Base-by-base conservation (phyloP, 306 rosid genomes). In the Neltuma alba region DNA sequence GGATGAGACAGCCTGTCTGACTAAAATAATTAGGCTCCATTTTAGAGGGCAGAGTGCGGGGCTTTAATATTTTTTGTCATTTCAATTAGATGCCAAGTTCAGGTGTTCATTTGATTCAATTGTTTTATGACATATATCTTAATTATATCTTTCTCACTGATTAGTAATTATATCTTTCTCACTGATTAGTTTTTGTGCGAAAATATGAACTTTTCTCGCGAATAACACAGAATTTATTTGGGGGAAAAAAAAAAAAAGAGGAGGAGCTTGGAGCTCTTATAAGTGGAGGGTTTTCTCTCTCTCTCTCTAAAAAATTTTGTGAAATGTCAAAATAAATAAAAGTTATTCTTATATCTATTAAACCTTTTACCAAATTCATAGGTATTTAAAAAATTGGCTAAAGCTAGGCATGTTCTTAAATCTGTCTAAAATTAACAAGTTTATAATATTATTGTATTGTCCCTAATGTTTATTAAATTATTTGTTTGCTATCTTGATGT, bases 1-100 rank as follows among this genome's bases (percentile, higher is more conserved):
- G 86, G 85, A 78, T 84, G 86, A 85, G 84, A 52, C 79, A 81
- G 47, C 88, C 80, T 83, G 85, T 63, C 89, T 89, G 87, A 84
- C 74, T 78, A 18, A 0, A 48, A 15, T 50, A 1, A 12, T 1
- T 21, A 21, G 86, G 79, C 70, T 75, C 62, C 20, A 42, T 14
- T 27, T 54, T 20, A 73, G 41, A 36, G 28, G 47, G 60, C 64
- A 82, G 76, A 37, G 31, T 69, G 33, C 33, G 2, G 25, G 23
- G 57, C n/a, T 77, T 48, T 55, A 45, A 7, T 38, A 36, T 3
- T 16, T 55, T 63, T 52, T 7, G 72, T 36, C 71, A 58, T 76
- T 52, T 27, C 6, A 31, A 23, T 77, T 37, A 45, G 9, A 38
- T 25, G 33, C 16, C 60, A 36, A 36, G 54, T 41, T 6, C 25